Evolutionary conservation across 345 rosid genomes (phyloP).

Genomic region (Salix koriyanagi): DNA sequence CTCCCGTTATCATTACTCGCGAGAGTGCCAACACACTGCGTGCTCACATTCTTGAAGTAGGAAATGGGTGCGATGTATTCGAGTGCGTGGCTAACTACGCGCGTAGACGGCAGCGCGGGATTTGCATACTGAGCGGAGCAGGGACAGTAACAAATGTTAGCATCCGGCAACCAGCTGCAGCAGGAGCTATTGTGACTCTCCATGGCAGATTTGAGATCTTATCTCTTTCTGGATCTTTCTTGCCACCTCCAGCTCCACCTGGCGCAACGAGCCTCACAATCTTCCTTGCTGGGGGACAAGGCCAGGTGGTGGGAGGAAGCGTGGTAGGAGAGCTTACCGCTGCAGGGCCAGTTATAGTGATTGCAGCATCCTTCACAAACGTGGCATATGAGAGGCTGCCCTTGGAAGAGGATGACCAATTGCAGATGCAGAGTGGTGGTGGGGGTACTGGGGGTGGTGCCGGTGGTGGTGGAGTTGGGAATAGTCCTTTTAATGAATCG

Average conservation of each 20-base stretch:
- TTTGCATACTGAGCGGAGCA: slow-evolving; percentile 78
- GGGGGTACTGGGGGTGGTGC: slow-evolving; percentile 38
- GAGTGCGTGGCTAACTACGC: slow-evolving; percentile 89
- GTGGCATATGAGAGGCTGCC: slow-evolving; percentile 94
- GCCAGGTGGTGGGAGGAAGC: slow-evolving; percentile 91
- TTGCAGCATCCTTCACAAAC: slow-evolving; percentile 87
- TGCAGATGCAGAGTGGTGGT: slow-evolving; percentile 51
- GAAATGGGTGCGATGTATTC: slow-evolving; percentile 82
- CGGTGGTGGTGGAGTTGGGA: slow-evolving; percentile 31
- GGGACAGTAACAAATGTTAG: slow-evolving; percentile 91
- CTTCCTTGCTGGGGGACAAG: slow-evolving; percentile 82
- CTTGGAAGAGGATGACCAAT: slow-evolving; percentile 79
- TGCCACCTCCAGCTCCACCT: slow-evolving; percentile 95
- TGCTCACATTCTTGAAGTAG: slow-evolving; percentile 94
- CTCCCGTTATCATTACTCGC: slow-evolving; percentile 86
- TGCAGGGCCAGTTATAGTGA: slow-evolving; percentile 89
- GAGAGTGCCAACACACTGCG: slow-evolving; percentile 96
- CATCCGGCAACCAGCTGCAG: slow-evolving; percentile 81
- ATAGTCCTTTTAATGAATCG: slow-evolving; percentile 43
- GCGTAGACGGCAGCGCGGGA: slow-evolving; percentile 81
- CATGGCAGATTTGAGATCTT: slow-evolving; percentile 93
- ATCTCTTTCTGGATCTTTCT: slow-evolving; percentile 81
- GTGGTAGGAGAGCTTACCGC: slow-evolving; percentile 91
- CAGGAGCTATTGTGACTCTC: slow-evolving; percentile 69
- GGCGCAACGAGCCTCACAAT: slow-evolving; percentile 89